Conservation (phyloP, 805 yeast genomes). For the Myxozyma neglecta region DNA sequence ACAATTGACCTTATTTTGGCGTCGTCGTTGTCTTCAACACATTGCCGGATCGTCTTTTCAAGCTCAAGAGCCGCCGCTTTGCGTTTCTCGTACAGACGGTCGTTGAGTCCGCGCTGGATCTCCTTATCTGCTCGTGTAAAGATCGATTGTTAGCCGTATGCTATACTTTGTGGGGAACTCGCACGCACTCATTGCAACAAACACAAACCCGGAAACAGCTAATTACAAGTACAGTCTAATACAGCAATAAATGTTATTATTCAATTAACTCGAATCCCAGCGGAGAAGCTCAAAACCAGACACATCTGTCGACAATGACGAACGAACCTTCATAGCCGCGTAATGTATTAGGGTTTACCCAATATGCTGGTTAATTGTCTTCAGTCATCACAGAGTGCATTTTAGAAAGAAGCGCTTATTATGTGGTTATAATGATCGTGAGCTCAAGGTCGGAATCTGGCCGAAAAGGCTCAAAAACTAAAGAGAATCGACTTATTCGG, state of each 20-base stretch:
- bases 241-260: too few relatives aligned
- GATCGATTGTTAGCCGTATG: slow-evolving; percentile 32
- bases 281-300: slow-evolving; percentile 52
- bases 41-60: slow-evolving; percentile 73
- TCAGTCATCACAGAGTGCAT: neutral
- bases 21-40: slow-evolving; percentile 59
- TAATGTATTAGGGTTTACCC: too few relatives aligned
- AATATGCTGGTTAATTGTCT: too few relatives aligned
- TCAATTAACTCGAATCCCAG: too few relatives aligned
- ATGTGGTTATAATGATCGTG: neutral
- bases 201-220: too few relatives aligned
- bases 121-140: slow-evolving; percentile 51
- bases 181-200: slow-evolving; percentile 49
- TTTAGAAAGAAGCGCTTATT: neutral
- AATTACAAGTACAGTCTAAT: neutral
- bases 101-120: slow-evolving; percentile 66
- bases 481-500: neutral
- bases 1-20: slow-evolving; percentile 62
- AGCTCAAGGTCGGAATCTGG: neutral
- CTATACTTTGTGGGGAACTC: neutral
- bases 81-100: slow-evolving; percentile 73
- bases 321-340: neutral
- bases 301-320: slow-evolving; percentile 45
- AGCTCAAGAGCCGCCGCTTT: slow-evolving; percentile 65
- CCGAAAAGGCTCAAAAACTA: neutral